Base-by-base conservation (phyloP, 495 filamentous ascomycete genomes). In the Talaromyces wortmannii region DNA sequence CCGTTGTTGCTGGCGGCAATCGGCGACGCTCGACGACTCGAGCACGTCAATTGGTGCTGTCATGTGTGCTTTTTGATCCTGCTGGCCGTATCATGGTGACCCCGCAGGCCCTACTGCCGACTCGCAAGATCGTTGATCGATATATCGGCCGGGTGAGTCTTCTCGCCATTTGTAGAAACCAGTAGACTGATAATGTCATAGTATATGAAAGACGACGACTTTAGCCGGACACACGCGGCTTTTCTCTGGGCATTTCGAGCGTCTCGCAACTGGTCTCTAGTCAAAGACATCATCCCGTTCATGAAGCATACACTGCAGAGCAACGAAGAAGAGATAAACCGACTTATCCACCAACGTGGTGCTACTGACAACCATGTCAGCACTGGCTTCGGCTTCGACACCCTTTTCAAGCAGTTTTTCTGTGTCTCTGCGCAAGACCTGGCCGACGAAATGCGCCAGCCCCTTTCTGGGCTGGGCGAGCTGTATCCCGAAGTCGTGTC, bases 211-310 rank as follows among this genome's bases (percentile, higher is more conserved):
- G 80, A 89, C 52, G 90, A 95, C 50, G 78, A 83, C 31, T 90
- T 96, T 60, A 83, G 83, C 33, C 83, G 85, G 43, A 79, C 80
- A 12, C 90, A 96, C 63, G 83, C 87, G 3, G 83, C 90, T 10
- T 96, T 94, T 66, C 83, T 91, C 31, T 96, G 91, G 91, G 81
- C 91, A 47, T 95, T 88, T 64, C 81, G 88, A 53, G 88, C 88
- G 11, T 87, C 86, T 36, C 79, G 84, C 18, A 82, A 89, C 64
- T 96, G 91, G 91, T 63, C 67, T 6, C 76, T 79, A 18, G 74
- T 96, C 16, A 77, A 75, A 48, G 78, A 83, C 30, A 73, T 92
- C 10, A 72, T 95, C 32, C 80, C 83, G 11, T 79, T 79, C 23
- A 95, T 95, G 87, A 69, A 68, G 54, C 73, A 71, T 31, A 83